Conservation (phyloP, 163 green algal species). For the Scenedesmus sp. region DNA sequence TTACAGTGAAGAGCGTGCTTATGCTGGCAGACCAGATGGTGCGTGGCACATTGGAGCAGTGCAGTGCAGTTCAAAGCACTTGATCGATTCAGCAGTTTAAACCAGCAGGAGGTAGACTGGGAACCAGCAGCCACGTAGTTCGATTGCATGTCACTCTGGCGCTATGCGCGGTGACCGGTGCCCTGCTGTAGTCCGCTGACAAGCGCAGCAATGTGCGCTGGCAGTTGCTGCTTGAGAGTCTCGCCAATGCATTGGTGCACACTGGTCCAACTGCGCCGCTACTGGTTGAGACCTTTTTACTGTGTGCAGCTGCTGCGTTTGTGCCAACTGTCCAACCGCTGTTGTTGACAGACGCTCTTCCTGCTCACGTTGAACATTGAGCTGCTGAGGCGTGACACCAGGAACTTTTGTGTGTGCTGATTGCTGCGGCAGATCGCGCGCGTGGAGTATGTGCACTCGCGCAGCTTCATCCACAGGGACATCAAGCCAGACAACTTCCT, state of each 20-base stretch:
- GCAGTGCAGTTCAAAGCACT: background rate
- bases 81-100: no score
- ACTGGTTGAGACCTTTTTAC: no score
- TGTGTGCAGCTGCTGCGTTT: background rate
- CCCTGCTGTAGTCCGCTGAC: no score
- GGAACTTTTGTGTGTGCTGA: background rate
- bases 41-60: constrained; percentile 1
- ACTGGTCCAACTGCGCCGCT: no score
- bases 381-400: no score
- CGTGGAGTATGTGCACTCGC: constrained; percentile 99
- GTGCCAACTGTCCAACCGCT: background rate
- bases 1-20: constrained; percentile 98
- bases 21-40: constrained; percentile 99
- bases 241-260: background rate
- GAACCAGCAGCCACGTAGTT: background rate
- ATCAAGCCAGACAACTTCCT: constrained; percentile 99
- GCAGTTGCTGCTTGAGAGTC: background rate
- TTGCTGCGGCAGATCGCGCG: constrained; percentile 85
- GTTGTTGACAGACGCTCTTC: no score
- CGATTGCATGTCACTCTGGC: background rate
- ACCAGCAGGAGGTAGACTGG: background rate
- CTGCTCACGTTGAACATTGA: no score
- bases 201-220: background rate
- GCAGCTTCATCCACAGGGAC: constrained; percentile 99
- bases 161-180: background rate